Conservation (phyloP, 257 asterid species). For the Linderniella brevidens region DNA sequence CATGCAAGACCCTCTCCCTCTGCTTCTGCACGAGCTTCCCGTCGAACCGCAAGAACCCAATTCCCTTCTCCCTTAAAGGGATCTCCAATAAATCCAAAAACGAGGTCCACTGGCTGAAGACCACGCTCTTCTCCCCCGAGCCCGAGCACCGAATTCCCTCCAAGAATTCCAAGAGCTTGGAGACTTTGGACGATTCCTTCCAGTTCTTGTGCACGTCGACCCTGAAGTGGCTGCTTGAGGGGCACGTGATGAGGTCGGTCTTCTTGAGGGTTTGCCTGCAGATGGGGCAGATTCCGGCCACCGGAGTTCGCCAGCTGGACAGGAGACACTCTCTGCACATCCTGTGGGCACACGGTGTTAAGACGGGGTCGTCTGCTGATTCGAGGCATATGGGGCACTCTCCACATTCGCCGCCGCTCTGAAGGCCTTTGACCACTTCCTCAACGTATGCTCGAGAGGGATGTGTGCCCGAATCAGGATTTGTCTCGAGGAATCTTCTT, state of each 20-base stretch:
- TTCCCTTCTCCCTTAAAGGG: conserved; percentile 59
- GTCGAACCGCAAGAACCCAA: conserved; percentile 74
- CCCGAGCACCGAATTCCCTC: conserved; percentile 26
- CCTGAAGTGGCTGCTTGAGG: conserved; percentile 74
- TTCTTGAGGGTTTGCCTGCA: conserved; percentile 68
- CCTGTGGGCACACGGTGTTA: conserved; percentile 98
- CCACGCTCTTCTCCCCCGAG: conserved; percentile 52
- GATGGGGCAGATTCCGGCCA: conserved; percentile 83
- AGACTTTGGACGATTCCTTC: conserved; percentile 84
- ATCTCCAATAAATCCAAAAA: conserved; percentile 83
- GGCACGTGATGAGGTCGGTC: conserved; percentile 87
- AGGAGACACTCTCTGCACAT: conserved; percentile 90
- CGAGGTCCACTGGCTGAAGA: conserved; percentile 98
- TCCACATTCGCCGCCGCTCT: conserved; percentile 82
- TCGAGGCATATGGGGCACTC: conserved; percentile 98
- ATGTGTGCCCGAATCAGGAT: conserved; percentile 36
- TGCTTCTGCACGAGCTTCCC: conserved; percentile 89
- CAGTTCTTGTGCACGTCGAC: conserved; percentile 78
- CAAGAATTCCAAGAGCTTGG: conserved; percentile 65
- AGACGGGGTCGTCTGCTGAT: conserved; percentile 91
- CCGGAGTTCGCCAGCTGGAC: conserved; percentile 81
- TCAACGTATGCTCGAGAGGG: conserved; percentile 79
- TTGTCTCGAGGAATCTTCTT: conserved; percentile 62
- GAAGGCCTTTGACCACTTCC: conserved; percentile 81
- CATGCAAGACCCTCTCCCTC: conserved; percentile 73